phyloP scores from a whole-genome alignment of 1,139 yeast species.

The Zygosaccharomyces pseudobailii region DNA sequence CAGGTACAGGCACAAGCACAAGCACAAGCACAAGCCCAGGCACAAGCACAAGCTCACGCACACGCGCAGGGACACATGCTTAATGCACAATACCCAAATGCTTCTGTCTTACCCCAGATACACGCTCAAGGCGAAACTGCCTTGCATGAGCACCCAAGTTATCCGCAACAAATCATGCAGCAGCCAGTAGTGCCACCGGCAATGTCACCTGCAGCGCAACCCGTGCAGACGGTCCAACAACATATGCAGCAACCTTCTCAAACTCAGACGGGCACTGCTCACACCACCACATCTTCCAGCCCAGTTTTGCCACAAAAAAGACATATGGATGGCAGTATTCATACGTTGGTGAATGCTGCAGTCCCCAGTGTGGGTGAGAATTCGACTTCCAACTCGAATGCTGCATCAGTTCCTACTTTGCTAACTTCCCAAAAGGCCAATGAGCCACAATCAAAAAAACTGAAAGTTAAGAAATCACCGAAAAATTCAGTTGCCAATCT shows the following conservation, averaged over 20 bases:
- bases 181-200: constrained; percentile 5
- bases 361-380: constrained; percentile 19
- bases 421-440: constrained; percentile 8
- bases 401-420: constrained; percentile 13
- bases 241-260: constrained; percentile 12
- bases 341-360: constrained; percentile 32
- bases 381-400: constrained; percentile 6
- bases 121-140: constrained; percentile 19
- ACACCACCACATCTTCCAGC: constrained; percentile 2
- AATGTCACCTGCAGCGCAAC: neutral
- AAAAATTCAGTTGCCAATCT: constrained; percentile 7
- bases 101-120: constrained; percentile 2
- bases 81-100: constrained; percentile 7
- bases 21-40: constrained; percentile 18
- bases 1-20: constrained; percentile 15
- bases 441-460: constrained; percentile 12
- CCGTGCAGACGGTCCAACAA: neutral
- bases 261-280: constrained; percentile 15
- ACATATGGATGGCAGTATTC: constrained; percentile 29
- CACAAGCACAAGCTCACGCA: constrained; percentile 13
- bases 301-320: constrained; percentile 25
- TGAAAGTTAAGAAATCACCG: constrained; percentile 12
- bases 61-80: constrained; percentile 13
- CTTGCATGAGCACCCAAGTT: constrained; percentile 13
- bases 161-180: constrained; percentile 12